Percentiles rank a stretch among this genome's conserved stretches.
Conservation (phyloP, 331 rosid genomes). For the Dryas integrifolia region DNA sequence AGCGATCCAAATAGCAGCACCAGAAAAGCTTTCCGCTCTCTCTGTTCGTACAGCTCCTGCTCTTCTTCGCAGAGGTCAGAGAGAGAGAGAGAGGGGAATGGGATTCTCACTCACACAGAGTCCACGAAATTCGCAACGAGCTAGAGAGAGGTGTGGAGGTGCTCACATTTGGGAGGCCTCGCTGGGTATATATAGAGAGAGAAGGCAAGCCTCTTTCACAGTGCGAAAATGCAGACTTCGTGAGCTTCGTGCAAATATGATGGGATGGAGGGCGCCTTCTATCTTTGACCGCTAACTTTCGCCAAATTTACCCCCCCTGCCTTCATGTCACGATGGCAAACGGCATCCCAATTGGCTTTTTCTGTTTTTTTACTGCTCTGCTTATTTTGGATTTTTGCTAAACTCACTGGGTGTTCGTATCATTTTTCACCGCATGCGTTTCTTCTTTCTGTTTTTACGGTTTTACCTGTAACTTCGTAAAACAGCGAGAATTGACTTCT, state of each 20-base stretch:
- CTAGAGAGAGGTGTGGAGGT: conserved; percentile 19
- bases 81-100: conserved; percentile 9
- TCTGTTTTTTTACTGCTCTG: not conserved
- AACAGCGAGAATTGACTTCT: not conserved
- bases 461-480: not conserved
- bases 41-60: not conserved
- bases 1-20: conserved; percentile 18
- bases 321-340: conserved; percentile 1
- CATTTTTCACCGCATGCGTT: no score
- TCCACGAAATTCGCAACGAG: conserved; percentile 7
- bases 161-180: conserved; percentile 31
- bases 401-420: no score
- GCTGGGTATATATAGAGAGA: conserved; percentile 29
- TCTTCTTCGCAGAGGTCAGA: not conserved
- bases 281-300: conserved; percentile 18
- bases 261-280: conserved; percentile 8
- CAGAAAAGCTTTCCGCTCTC: not conserved
- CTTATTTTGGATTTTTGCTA: no score
- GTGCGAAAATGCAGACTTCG: conserved; percentile 22
- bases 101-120: not conserved
- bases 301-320: not conserved
- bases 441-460: no score
- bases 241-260: conserved; percentile 19
- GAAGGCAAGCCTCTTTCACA: not conserved
- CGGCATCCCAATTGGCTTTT: not conserved